Percentiles rank a stretch among this genome's conserved stretches.
These are phyloP conservation scores for Spongispora temasekensis DNA, from an alignment of 1,284 basidiomycete species.

Conservation along the genomic window DNA sequence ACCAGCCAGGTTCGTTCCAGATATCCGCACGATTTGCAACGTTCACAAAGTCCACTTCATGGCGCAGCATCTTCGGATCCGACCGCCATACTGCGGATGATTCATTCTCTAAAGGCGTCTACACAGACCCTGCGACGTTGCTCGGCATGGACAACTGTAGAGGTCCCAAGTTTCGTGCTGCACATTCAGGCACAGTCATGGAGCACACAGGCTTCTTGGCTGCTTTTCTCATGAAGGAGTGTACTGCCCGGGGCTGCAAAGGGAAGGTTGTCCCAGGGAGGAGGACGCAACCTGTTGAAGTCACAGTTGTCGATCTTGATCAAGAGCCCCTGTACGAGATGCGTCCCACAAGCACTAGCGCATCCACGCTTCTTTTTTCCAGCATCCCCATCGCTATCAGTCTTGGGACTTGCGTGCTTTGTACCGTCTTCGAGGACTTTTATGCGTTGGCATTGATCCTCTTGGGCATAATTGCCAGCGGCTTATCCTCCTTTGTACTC, in stretches of 20 bases:
- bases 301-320: conserved; percentile 21
- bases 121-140: conserved; percentile 14
- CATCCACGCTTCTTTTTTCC: conserved; percentile 2
- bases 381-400: conserved; percentile 24
- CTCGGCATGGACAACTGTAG: conserved; percentile 16
- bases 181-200: conserved; percentile 23
- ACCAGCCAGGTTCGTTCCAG: too few species aligned
- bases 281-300: conserved; percentile 4
- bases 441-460: conserved; percentile 31
- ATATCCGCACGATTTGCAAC: too few species aligned
- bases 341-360: neutral
- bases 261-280: conserved; percentile 7
- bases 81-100: conserved; percentile 4
- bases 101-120: conserved; percentile 10
- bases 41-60: conserved; percentile 1
- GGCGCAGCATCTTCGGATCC: neutral
- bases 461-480: conserved; percentile 31
- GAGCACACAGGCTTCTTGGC: conserved; percentile 17
- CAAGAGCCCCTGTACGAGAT: conserved; percentile 8
- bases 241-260: neutral
- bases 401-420: conserved; percentile 12
- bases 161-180: conserved; percentile 20
- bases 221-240: conserved; percentile 17
- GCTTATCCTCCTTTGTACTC: conserved; percentile 27
- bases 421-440: conserved; percentile 22